These are phyloP conservation scores for Irineochytrium annulatum DNA, from an alignment of 192 early-diverging fungal species.

Conservation along the genomic window DNA sequence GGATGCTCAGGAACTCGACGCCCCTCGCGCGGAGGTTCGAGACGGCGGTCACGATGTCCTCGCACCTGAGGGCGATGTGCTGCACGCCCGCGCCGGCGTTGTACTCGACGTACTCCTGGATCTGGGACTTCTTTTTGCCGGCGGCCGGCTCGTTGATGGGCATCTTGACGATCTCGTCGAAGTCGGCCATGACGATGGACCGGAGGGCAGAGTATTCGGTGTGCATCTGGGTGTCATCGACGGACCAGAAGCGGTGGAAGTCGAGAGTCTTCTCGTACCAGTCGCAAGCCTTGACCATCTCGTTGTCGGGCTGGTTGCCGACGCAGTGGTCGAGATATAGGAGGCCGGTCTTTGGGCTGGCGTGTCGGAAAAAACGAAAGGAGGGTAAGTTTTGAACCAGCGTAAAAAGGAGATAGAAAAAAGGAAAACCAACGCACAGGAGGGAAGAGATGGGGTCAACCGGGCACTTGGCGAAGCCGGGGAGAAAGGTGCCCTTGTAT, in stretches of 20 bases:
- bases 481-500: conserved; percentile 87
- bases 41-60: conserved; percentile 82
- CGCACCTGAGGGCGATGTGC: conserved; percentile 91
- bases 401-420: not conserved
- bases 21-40: conserved; percentile 77
- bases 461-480: conserved; percentile 55
- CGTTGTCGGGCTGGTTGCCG: conserved; percentile 88
- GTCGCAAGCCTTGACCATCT: conserved; percentile 81
- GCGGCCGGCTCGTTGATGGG: conserved; percentile 95
- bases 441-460: conserved; percentile 34
- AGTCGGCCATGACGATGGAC: conserved; percentile 94
- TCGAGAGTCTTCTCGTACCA: conserved; percentile 88
- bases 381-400: conserved; percentile 33
- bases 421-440: conserved; percentile 23
- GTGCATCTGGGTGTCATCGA: conserved; percentile 94
- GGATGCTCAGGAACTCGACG: conserved; percentile 82
- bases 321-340: conserved; percentile 89
- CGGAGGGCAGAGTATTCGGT: conserved; percentile 92
- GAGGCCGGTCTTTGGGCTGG: conserved; percentile 60
- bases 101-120: conserved; percentile 87
- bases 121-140: conserved; percentile 93
- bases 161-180: conserved; percentile 88
- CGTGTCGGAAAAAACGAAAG: conserved; percentile 1
- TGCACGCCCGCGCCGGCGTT: conserved; percentile 62
- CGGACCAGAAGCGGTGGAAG: conserved; percentile 98